Percentiles rank a stretch among this genome's conserved stretches.
These are phyloP conservation scores for Verticillium albo-atrum DNA, from an alignment of 2,329 filamentous ascomycete species.

Conservation along the genomic window DNA sequence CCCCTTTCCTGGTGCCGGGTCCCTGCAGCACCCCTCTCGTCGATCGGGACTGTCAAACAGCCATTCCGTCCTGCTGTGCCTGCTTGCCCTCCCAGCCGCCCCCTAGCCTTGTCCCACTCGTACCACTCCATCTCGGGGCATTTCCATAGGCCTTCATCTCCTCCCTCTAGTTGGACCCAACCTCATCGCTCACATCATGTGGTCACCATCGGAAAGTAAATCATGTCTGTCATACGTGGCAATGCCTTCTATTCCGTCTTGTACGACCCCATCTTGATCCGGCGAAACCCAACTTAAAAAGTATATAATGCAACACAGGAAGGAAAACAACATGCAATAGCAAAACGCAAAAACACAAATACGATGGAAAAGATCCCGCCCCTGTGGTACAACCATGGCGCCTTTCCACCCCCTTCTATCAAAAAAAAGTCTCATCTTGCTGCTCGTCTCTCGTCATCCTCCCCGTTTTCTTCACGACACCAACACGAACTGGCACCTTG, in stretches of 20 bases:
- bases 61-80: not conserved
- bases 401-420: not conserved
- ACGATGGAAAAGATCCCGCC: not conserved
- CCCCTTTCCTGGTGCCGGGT: conserved; percentile 7
- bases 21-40: conserved; percentile 9
- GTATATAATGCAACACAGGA: not conserved
- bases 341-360: not conserved
- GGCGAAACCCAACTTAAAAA: not conserved
- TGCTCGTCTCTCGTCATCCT: not conserved
- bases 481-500: not conserved
- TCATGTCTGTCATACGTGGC: not conserved
- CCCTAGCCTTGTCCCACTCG: not conserved
- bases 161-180: too few relatives aligned
- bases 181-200: not conserved
- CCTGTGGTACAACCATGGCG: conserved; percentile 2
- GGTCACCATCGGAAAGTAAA: not conserved
- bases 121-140: not conserved
- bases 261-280: not conserved
- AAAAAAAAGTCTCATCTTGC: not conserved
- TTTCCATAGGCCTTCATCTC: too few relatives aligned
- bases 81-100: not conserved
- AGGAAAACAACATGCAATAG: not conserved
- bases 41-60: conserved; percentile 10
- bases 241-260: not conserved
- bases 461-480: conserved; percentile 3